A percentile compares a stretch with the other conserved stretches of the same genome.
Conservation (phyloP, 2,329 filamentous ascomycete species). For the Pseudocercospora musae region DNA sequence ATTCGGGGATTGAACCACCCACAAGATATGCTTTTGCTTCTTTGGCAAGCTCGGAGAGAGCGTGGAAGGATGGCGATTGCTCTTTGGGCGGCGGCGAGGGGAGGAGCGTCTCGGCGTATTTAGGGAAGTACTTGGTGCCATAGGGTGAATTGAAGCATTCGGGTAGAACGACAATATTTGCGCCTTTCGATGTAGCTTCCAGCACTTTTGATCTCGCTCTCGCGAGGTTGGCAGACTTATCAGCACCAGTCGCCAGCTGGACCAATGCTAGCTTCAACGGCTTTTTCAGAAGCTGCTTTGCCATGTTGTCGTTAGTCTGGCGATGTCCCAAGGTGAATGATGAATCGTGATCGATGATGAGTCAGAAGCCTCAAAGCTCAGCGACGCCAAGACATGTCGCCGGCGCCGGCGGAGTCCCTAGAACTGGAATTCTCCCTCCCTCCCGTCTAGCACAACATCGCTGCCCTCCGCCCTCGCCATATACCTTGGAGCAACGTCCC, state of each 20-base stretch:
- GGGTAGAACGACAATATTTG: slow-evolving; percentile 83
- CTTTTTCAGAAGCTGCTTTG: slow-evolving; percentile 61
- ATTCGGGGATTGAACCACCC: slow-evolving; percentile 89
- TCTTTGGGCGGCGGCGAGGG: slow-evolving; percentile 69
- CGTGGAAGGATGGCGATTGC: slow-evolving; percentile 79
- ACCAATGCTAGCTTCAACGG: slow-evolving; percentile 76
- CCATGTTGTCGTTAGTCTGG: slow-evolving; percentile 38
- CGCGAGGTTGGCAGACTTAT: slow-evolving; percentile 80
- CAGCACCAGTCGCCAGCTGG: slow-evolving; percentile 69
- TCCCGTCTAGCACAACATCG: background rate
- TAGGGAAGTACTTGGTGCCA: slow-evolving; percentile 83
- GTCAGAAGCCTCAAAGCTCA: background rate
- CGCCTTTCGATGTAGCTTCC: slow-evolving; percentile 71
- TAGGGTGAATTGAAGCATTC: slow-evolving; percentile 99
- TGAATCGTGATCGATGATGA: too few species aligned
- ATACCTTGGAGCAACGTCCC: background rate
- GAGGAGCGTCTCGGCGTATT: slow-evolving; percentile 84
- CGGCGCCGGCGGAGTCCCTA: background rate
- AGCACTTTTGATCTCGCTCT: slow-evolving; percentile 79
- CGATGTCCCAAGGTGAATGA: background rate
- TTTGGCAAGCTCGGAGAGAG: slow-evolving; percentile 72
- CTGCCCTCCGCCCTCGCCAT: background rate
- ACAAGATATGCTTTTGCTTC: slow-evolving; percentile 79
- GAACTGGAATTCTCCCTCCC: too few species aligned
- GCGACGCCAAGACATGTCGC: background rate